Percentiles rank a stretch among this genome's conserved stretches.
These are phyloP conservation scores for Aspergillus floridensis DNA, from an alignment of 2,329 filamentous ascomycete genomes.

Conservation along the genomic window DNA sequence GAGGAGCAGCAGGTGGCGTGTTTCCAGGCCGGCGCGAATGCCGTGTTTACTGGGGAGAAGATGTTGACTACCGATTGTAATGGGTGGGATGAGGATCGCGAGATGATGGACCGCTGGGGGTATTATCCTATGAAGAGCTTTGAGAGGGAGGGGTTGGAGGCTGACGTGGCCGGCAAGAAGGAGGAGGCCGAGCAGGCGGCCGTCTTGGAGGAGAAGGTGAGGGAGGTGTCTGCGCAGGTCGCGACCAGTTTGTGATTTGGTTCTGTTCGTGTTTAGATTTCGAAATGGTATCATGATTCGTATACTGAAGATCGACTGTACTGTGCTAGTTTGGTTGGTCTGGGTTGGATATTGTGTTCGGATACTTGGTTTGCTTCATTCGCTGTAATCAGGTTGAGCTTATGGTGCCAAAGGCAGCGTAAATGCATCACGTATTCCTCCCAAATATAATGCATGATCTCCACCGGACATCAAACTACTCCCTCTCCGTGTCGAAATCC, in stretches of 20 bases:
- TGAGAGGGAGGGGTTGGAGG: slow-evolving; percentile 35
- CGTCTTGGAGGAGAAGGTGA: not conserved
- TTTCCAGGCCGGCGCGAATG: slow-evolving; percentile 88
- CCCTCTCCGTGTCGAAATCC: slow-evolving; percentile 21
- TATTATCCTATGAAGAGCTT: slow-evolving; percentile 70
- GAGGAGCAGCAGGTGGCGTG: slow-evolving; percentile 88
- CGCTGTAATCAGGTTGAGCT: no score
- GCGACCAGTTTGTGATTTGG: not conserved
- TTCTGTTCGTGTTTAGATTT: not conserved
- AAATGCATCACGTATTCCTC: no score
- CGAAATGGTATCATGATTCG: no score
- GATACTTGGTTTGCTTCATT: no score
- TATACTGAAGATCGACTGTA: no score
- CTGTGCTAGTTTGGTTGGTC: no score
- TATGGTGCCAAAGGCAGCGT: no score
- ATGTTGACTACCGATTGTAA: slow-evolving; percentile 92
- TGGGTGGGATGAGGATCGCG: slow-evolving; percentile 83
- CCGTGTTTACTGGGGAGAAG: slow-evolving; percentile 93
- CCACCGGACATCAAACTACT: not conserved
- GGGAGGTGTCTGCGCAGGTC: not conserved
- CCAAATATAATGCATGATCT: no score
- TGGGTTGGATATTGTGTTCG: no score
- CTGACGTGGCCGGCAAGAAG: slow-evolving; percentile 20
- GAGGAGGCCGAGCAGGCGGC: slow-evolving; percentile 27
- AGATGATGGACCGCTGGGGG: slow-evolving; percentile 81